Evolutionary conservation across 2,329 filamentous ascomycete species (phyloP), one percentile per base, ranked within the genome.

Genomic region (Chaetomium sp.): DNA sequence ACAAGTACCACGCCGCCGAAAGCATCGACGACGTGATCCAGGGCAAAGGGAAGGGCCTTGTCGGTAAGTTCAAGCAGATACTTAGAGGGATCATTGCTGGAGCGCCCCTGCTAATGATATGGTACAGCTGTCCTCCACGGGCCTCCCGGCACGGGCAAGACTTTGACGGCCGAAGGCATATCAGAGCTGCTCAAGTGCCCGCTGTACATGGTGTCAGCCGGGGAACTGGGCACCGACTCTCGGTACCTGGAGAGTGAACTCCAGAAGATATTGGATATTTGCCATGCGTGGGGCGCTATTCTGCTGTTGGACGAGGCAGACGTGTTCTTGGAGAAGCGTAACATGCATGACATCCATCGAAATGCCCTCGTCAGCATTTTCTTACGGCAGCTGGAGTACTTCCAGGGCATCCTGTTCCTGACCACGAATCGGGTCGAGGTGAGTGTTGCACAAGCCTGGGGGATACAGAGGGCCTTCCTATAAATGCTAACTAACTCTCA

Each of bases 281-380:
- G 89, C 42, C 88, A 92, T 65, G 83, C 84, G 0, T 95, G 90
- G 90, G 88, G 89, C 19, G 90, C 89, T 0, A 87, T 96, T 6
- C 75, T 95, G 0, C 79, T 95, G 2, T 81, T 95, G 1, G 90
- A 95, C 64, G 91, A 95, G 71, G 89, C 87, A 1, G 88, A 92
- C 64, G 86, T 91, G 4, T 91, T 91, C 72, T 74, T 95, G 8
- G 88, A 95, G 74, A 87, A 89, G 69, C 84, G 90, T 1, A 87
- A 89, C 48, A 85, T 90, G 65, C 85, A 89, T 60, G 89, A 95
- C 64, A 86, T 95, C 52, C 86, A 91, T 67, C 85, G 90, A 56
- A 95, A 95, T 64, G 87, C 87, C 0, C 81, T 94, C 1, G 91
- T 95, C 52, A 89, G 85, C 68, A 89, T 95, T 65, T 96, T 96